Base-by-base conservation (phyloP, 2,329 filamentous ascomycete genomes). In the Coniochaeta prunicola region DNA sequence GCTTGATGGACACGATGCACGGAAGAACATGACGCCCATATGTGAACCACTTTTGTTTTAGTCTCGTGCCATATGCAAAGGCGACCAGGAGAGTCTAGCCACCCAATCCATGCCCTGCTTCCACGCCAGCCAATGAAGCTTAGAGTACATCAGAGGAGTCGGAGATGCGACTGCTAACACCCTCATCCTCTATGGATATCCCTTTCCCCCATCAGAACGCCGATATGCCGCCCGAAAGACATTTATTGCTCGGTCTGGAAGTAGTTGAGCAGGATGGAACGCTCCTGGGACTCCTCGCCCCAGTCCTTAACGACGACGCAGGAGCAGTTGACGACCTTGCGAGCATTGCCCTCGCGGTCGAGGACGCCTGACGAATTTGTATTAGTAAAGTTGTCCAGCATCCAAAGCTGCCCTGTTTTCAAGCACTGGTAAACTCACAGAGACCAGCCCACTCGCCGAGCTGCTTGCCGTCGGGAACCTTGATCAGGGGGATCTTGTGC, bases 301-400 rank as follows among this genome's bases (percentile, higher is more conserved):
- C 94, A 99, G 81, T 99, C 92, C 85, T 94, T 93, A 74, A 99
- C 94, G 65, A 99, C 94, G 73, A 99, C 94, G 86, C 94, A 97
- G 75, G 93, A 97, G 92, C 94, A 99, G 90, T 99, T 99, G 84
- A 99, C 94, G 70, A 99, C 93, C 89, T 99, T 99, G 81, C 94
- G 91, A 74, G 94, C 92, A 81, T 99, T 99, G 73, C 94, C 94
- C 83, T 99, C 94, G 76, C 94, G 93, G 84, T 99, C 94, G 73
- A 99, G 88, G 71, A 97, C 92, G 83, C 93, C 93, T 97, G 58
- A 26, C 45, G n/a, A 57, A 33, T 60, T 17, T 9, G 21, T 48
- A 42, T 57, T 58, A 53, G 56, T 53, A 33, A 40, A 57, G n/a
- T 34, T 42, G 12, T 26, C 4, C 58, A 53, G 26, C 17, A 57